Evolutionary conservation across 257 asterid genomes (phyloP).

Genomic region (Capsicum pubescens): DNA sequence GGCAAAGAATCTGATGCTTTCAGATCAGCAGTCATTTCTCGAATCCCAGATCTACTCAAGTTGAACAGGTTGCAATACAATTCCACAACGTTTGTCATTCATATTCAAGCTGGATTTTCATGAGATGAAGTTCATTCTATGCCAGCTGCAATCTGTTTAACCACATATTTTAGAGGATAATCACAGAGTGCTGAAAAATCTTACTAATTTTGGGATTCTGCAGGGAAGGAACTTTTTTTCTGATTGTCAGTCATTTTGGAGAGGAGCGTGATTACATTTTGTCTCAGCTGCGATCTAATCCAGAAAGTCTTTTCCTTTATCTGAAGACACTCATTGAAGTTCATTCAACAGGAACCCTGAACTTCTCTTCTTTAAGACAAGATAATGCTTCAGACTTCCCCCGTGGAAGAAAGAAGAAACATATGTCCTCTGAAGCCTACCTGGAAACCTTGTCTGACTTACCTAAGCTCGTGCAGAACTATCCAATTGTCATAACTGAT

Average conservation of each 20-base stretch:
- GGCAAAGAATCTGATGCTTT: conserved; percentile 62
- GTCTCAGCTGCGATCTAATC: conserved; percentile 73
- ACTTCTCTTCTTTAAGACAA: conserved; percentile 58
- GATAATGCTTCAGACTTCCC: conserved; percentile 45
- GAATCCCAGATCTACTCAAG: conserved; percentile 71
- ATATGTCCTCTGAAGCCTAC: conserved; percentile 67
- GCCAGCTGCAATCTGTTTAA: not conserved
- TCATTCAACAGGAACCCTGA: conserved; percentile 71
- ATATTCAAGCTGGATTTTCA: conserved; percentile 24
- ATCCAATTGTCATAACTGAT: conserved; percentile 73
- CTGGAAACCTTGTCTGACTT: conserved; percentile 60
- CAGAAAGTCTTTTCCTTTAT: conserved; percentile 86
- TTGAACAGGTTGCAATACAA: conserved; percentile 66
- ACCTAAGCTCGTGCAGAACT: conserved; percentile 59
- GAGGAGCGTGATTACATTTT: conserved; percentile 59
- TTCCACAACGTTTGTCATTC: conserved; percentile 21
- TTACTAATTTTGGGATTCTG: conserved; percentile 31
- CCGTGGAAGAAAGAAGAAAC: conserved; percentile 51
- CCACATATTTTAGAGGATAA: not conserved
- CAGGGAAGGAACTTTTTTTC: conserved; percentile 82
- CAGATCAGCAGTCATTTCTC: conserved; percentile 71
- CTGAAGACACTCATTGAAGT: conserved; percentile 85
- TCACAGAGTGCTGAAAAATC: not conserved
- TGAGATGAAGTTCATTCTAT: conserved; percentile 18
- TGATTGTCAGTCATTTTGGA: conserved; percentile 63